Conservation (phyloP, 306 rosid genomes). For the Prunus fruticosa region DNA sequence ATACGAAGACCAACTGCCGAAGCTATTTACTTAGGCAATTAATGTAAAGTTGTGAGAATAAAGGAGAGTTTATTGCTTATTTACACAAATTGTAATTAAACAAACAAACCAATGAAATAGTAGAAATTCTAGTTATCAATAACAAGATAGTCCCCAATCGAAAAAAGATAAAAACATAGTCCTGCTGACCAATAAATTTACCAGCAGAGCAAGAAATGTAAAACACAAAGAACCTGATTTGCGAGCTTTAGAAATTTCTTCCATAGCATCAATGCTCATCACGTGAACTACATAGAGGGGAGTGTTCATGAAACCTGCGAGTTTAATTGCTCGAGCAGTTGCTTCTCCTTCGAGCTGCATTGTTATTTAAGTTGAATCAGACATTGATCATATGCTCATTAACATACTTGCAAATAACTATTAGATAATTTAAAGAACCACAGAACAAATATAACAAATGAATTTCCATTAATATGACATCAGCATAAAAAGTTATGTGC, state of each 20-base stretch:
- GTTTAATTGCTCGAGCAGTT: constrained; percentile 82
- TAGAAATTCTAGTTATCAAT: not conserved
- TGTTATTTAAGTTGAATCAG: constrained; percentile 27
- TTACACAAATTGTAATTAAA: not conserved
- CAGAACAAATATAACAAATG: not conserved
- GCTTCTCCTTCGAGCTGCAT: constrained; percentile 94
- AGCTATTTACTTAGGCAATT: not conserved
- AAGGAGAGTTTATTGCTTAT: not conserved
- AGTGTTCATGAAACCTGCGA: constrained; percentile 80
- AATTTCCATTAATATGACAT: not conserved
- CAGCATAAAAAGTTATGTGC: not conserved
- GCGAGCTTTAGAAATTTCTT: constrained; percentile 90
- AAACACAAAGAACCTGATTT: constrained; percentile 58
- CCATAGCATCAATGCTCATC: constrained; percentile 98
- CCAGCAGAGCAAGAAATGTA: not conserved
- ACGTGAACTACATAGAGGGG: constrained; percentile 93
- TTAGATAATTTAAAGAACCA: not conserved
- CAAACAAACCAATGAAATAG: not conserved
- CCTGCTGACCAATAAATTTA: not conserved
- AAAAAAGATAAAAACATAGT: not conserved
- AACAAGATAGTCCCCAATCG: not conserved
- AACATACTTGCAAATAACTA: not conserved
- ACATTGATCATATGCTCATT: constrained; percentile 4
- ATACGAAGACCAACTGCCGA: not conserved
- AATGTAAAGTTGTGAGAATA: not conserved